Conservation (phyloP, 2,329 filamentous ascomycete genomes). For the Stromatinia cepivora region DNA sequence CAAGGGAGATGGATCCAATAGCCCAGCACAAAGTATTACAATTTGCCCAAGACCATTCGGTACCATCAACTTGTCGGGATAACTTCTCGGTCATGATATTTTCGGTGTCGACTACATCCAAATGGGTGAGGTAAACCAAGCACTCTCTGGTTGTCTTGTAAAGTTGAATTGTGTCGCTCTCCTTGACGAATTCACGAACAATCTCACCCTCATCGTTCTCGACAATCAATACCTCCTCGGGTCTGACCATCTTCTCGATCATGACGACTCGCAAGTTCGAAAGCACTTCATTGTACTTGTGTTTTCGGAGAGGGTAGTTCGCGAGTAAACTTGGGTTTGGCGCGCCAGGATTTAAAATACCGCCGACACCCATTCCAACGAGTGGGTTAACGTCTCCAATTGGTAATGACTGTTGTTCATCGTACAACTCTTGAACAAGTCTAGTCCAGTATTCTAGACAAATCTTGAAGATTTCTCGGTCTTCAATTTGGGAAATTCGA, state of each 20-base stretch:
- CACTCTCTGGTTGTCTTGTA: constrained; percentile 99
- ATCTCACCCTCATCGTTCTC: constrained; percentile 99
- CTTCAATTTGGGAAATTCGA: constrained; percentile 96
- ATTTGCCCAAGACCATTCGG: constrained; percentile 99
- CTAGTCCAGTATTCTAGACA: constrained; percentile 99
- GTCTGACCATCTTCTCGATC: constrained; percentile 99
- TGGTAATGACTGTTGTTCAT: constrained; percentile 96
- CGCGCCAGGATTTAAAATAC: constrained; percentile 75
- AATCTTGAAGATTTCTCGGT: constrained; percentile 99
- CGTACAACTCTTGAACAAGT: constrained; percentile 94
- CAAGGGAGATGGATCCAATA: constrained; percentile 95
- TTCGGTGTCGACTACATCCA: constrained; percentile 96
- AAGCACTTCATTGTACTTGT: constrained; percentile 94
- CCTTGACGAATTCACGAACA: constrained; percentile 98
- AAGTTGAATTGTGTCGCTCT: constrained; percentile 96
- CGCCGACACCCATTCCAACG: constrained; percentile 70
- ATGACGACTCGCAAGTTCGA: constrained; percentile 95
- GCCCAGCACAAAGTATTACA: constrained; percentile 99
- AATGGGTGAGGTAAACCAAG: constrained; percentile 92
- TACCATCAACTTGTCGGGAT: constrained; percentile 88
- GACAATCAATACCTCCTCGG: constrained; percentile 97
- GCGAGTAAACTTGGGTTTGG: constrained; percentile 81
- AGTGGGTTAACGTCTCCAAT: constrained; percentile 92
- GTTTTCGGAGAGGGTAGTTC: constrained; percentile 92
- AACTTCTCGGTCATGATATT: constrained; percentile 99